Base-by-base conservation (phyloP, 805 yeast species). In the Cyberlindnera euphorbiae region DNA sequence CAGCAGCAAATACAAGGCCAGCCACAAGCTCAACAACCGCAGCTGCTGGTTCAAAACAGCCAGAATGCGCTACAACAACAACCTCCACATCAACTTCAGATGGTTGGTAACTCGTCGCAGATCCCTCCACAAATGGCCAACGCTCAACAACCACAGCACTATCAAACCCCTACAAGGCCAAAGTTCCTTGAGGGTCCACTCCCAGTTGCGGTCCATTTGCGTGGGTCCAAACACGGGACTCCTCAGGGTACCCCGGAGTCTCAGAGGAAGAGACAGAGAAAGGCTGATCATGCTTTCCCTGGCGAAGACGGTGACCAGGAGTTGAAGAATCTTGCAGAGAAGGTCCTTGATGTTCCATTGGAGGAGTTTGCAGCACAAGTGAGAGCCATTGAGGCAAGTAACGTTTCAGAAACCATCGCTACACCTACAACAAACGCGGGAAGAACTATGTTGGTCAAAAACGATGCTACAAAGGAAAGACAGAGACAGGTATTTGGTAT, bases 401-500 rank as follows among this genome's bases (percentile, higher is more conserved):
- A 32, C 17, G 31, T 42, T 13, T 38, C 49, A 9, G 38, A 38
- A 10, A 30, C 48, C 1, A 26, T 32, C 3, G 17, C 56, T 29
- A 44, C 61, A 3, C 45, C 57, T 21, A 44, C 52, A 8, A 53
- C 53, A 19, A 40, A 56, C 14, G 52, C 56, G 42, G 44, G 61
- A 10, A 44, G 53, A 12, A 45, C 37, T 49, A 35, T 36, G 23
- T 28, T 38, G 14, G 31, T 39, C 45, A 38, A 42, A 33, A 36
- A 56, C 56, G 36, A 45, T 14, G 35, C 39, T 5, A 33, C 39
- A 21, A 66, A 65, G 32, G 86, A 81, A 47, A 66, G 76, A 38
- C 82, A 77, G 50, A 70, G 79, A 35, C 96, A 86, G 56, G 65
- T 84, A 1, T 84, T 85, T 58, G 96, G 89, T 10, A 72, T 86